Evolutionary conservation across 768 basidiomycete species (phyloP).

Genomic region (Roridomyces roridus): DNA sequence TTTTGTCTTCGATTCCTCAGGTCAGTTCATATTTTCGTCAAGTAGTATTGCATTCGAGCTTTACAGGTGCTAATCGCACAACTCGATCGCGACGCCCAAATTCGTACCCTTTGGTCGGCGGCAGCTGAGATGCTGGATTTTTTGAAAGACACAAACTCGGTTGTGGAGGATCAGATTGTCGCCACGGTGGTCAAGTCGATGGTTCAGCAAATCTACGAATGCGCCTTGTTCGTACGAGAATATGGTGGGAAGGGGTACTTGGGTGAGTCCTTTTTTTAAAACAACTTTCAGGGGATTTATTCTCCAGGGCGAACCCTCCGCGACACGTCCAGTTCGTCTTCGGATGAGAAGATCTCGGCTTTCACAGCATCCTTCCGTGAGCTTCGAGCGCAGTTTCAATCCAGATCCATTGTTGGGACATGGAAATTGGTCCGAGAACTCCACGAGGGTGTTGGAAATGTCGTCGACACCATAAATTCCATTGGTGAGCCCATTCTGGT

Average conservation of each 20-base stretch:
- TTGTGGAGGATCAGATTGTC: no score
- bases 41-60: not conserved
- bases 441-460: not conserved
- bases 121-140: conserved; percentile 10
- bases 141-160: conserved; percentile 11
- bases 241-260: conserved; percentile 1
- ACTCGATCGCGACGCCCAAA: conserved; percentile 5
- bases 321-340: no score
- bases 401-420: no score
- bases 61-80: no score
- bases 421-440: not conserved
- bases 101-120: not conserved
- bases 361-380: not conserved
- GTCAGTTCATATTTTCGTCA: not conserved
- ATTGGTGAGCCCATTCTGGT: not conserved
- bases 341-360: not conserved
- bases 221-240: conserved; percentile 6
- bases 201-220: no score
- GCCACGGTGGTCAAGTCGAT: no score
- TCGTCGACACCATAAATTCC: not conserved
- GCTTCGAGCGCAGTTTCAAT: not conserved
- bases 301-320: not conserved
- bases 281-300: not conserved
- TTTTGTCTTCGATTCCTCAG: conserved; percentile 6
- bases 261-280: not conserved